Evolutionary conservation across 805 yeast genomes (phyloP).

Genomic region (Wickerhamomyces bovis): DNA sequence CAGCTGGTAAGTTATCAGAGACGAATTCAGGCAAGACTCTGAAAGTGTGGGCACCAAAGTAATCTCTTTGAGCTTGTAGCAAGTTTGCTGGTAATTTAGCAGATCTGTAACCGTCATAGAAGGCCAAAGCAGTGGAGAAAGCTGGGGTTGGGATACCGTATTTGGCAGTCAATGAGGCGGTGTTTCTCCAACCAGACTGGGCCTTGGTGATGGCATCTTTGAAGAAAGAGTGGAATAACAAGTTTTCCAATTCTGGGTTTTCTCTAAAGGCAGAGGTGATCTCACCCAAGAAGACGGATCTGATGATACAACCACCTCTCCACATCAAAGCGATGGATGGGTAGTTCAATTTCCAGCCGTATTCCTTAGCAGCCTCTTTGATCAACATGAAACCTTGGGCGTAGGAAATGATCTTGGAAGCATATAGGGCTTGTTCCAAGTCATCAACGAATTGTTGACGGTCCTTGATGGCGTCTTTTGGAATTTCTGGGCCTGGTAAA

Average conservation of each 20-base stretch:
- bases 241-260: conserved; percentile 89
- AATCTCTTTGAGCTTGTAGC: conserved; percentile 99
- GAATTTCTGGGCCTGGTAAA: conserved; percentile 72
- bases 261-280: conserved; percentile 95
- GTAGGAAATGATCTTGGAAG: conserved; percentile 96
- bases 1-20: conserved; percentile 69
- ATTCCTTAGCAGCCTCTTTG: conserved; percentile 96
- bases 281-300: conserved; percentile 97
- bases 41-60: conserved; percentile 99
- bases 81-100: conserved; percentile 94
- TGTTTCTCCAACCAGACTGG: conserved; percentile 91
- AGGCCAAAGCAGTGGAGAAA: conserved; percentile 90
- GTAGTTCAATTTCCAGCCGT: conserved; percentile 95
- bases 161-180: conserved; percentile 69
- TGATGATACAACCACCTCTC: conserved; percentile 99
- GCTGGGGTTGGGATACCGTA: conserved; percentile 98
- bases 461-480: conserved; percentile 62
- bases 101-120: conserved; percentile 99
- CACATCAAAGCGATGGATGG: conserved; percentile 99
- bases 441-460: conserved; percentile 82
- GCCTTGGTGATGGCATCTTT: conserved; percentile 86
- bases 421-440: conserved; percentile 96
- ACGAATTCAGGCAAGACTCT: conserved; percentile 85
- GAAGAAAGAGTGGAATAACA: conserved; percentile 94
- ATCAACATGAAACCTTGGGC: conserved; percentile 99